Evolutionary conservation across 108 stramenopile species (phyloP), one percentile per base, ranked within the genome.

Genomic region (Conticribra guillardii): DNA sequence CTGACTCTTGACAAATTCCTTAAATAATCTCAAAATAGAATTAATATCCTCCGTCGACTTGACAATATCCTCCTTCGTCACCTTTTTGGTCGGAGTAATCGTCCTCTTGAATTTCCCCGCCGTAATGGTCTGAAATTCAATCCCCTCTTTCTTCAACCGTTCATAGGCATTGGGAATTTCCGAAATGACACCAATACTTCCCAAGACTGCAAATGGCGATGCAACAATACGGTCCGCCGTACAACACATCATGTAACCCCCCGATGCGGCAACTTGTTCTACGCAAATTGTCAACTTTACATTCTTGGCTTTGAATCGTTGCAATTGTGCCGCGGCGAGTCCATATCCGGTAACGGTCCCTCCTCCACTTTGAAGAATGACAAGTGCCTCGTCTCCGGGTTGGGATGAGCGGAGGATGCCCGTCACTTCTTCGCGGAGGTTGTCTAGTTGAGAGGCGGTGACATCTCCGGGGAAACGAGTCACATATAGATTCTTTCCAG

Each of bases 331-430:
- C 0, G 96, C 95, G 0, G 95, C 95, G 2, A 96, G 77, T 34
- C 96, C 96, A 63, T 98, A 98, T 18, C 95, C 97, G 1, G 93
- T 95, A 2, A 97, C 97, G 5, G 96, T 95, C 8, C 97, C 97
- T 3, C 97, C 97, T 22, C 96, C 96, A 24, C 88, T 82, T 55
- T 94, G 85, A 29, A 98, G 71, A 9, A 90, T 66, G 5, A 98
- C 62, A 17, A 98, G 57, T 4, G 87, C 95, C 76, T 97, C 93
- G 57, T 98, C 97, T 11, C 90, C 92, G 1, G 86, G 87, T 53
- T 89, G 75, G n/a, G 90, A 82, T 23, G 75, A 79, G 1, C 92
- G 83, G 15, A 88, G 63, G 28, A 98, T 83, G 22, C 90, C 96
- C 0, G 96, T 96, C 16, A 98, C 94, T 67, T 96, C 97, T 60